These are phyloP conservation scores for Zoysia pacifica DNA, from an alignment of 176 grass and related monocot species.

Conservation along the genomic window DNA sequence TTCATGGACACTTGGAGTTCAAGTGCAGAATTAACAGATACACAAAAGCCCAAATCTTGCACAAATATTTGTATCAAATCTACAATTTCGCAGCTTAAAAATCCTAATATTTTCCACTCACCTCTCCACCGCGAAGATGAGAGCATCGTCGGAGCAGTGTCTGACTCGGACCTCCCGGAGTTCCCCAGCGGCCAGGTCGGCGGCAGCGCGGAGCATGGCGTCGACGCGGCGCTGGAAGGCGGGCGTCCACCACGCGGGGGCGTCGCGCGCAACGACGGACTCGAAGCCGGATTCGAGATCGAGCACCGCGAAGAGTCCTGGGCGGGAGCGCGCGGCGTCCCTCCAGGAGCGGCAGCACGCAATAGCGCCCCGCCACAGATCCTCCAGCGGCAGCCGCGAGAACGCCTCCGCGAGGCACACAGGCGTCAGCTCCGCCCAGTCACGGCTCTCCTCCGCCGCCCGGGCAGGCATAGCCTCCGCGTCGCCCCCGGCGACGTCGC, in stretches of 20 bases:
- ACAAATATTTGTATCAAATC: slow-evolving; percentile 10
- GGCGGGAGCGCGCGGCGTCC: slow-evolving; percentile 56
- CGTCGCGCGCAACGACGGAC: slow-evolving; percentile 39
- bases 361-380: slow-evolving; percentile 77
- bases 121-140: slow-evolving; percentile 68
- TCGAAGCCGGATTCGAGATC: slow-evolving; percentile 74
- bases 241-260: slow-evolving; percentile 80
- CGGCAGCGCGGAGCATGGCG: slow-evolving; percentile 71
- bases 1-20: not conserved
- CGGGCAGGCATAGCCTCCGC: not conserved
- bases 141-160: slow-evolving; percentile 78
- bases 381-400: slow-evolving; percentile 58
- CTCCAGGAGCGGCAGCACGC: slow-evolving; percentile 76
- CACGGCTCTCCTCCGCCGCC: slow-evolving; percentile 32
- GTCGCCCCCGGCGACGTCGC: not conserved
- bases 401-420: slow-evolving; percentile 79
- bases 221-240: slow-evolving; percentile 88
- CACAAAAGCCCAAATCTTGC: not conserved
- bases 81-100: not conserved
- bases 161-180: slow-evolving; percentile 60
- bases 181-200: slow-evolving; percentile 52
- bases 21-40: not conserved
- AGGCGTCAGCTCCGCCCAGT: slow-evolving; percentile 78
- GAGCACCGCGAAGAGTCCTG: slow-evolving; percentile 51
- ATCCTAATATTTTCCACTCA: slow-evolving; percentile 8